Base-by-base conservation (phyloP, 305 asterid genomes). In the Fraxinus albicans region DNA sequence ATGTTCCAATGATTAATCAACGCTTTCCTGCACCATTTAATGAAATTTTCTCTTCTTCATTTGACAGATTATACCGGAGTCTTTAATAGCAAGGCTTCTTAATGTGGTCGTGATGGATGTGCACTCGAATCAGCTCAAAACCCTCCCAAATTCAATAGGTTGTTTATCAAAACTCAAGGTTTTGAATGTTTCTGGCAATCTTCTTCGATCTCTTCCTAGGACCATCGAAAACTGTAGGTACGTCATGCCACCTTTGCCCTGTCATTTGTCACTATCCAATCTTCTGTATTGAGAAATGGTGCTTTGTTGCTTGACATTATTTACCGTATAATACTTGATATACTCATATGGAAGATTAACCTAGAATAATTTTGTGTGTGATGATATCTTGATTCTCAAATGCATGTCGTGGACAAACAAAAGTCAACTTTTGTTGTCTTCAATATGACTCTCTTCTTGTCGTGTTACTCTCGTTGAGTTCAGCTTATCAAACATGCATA, bases 171-270 rank as follows among this genome's bases (percentile, higher is more conserved):
- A 93, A 89, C 94, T 95, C 84, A 94, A 92, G 90, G 21, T 89
- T 50, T 79, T 95, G 81, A 95, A 95, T 69, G 91, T 94, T 0
- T 95, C 99, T 0, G 99, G 97, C 73, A 95, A 95, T 80, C 89
- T 91, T 47, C 88, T 95, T 25, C 92, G 84, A 73, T 89, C 89
- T 0, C 92, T 95, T 25, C 99, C 99, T 0, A 85, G 86, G 38
- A 93, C 97, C 19, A 92, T 95, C 7, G 95, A 92, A 70, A 94
- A 95, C 79, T 95, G 99, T 93, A 94, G 98, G 99, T 93, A 42
- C 0, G 73, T 84, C 29, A 3, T 17, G 3, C 34, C 35, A 42
- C n/a, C 31, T 13, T 29, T 58, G 3, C 33, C 31, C 31, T 4
- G 36, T 65, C 34, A 8, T 25, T 65, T 25, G 7, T 65, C 73